Evolutionary conservation across 257 asterid species (phyloP).

Genomic region (Penstemon barbatus): DNA sequence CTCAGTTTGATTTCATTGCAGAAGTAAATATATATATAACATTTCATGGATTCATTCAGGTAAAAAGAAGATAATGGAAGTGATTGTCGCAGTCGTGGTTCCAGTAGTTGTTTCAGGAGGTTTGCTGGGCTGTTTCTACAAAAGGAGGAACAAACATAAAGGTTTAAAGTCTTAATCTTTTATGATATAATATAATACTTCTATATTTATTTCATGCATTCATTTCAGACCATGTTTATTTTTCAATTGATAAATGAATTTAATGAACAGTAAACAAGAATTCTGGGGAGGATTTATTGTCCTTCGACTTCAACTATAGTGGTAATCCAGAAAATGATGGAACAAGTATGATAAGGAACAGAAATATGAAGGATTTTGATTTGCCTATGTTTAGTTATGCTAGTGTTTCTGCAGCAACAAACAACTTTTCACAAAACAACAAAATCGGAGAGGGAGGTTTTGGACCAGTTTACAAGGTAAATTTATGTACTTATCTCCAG

Average conservation of each 20-base stretch:
- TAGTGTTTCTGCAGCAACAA: constrained; percentile 49
- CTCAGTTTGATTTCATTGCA: neutral
- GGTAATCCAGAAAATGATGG: constrained; percentile 18
- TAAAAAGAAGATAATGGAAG: constrained; percentile 22
- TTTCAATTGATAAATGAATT: neutral
- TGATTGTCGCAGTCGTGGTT: constrained; percentile 37
- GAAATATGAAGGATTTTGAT: constrained; percentile 28
- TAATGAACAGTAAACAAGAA: constrained; percentile 34
- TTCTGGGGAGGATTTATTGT: constrained; percentile 38
- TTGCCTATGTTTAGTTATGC: constrained; percentile 46
- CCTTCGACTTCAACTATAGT: constrained; percentile 35
- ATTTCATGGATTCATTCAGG: constrained; percentile 29
- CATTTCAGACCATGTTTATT: neutral
- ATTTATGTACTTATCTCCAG: neutral
- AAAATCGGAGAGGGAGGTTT: constrained; percentile 65
- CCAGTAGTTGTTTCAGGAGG: constrained; percentile 38
- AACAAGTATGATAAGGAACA: constrained; percentile 14
- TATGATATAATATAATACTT: too few relatives aligned
- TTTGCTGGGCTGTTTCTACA: constrained; percentile 33
- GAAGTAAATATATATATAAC: neutral
- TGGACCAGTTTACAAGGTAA: constrained; percentile 63
- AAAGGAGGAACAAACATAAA: constrained; percentile 31
- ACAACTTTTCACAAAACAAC: constrained; percentile 38
- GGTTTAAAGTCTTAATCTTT: constrained; percentile 12
- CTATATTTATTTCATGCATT: too few relatives aligned